phyloP scores from a whole-genome alignment of 164 flowering plant genomes.

The Kingdonia uniflora region DNA sequence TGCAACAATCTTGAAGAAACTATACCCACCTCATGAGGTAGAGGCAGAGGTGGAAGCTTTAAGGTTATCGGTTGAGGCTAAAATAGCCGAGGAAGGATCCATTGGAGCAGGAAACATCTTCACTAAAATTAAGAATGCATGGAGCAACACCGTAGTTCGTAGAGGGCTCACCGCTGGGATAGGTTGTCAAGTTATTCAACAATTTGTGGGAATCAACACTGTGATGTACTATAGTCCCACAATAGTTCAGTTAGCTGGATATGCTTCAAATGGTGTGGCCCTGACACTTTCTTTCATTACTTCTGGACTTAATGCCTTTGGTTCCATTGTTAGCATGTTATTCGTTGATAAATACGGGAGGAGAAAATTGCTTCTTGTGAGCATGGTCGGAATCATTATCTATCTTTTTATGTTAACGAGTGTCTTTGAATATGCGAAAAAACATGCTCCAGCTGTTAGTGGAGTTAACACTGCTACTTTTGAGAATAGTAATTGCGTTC shows the following conservation, averaged over 20 bases:
- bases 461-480: conserved; percentile 21
- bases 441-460: conserved; percentile 39
- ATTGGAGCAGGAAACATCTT: conserved; percentile 26
- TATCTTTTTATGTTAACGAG: conserved; percentile 39
- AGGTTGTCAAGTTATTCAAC: conserved; percentile 60
- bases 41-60: conserved; percentile 43
- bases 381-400: conserved; percentile 38
- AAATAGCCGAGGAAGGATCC: conserved; percentile 27
- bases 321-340: conserved; percentile 57
- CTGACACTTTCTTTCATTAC: conserved; percentile 74
- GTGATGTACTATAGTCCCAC: conserved; percentile 80
- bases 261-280: conserved; percentile 73
- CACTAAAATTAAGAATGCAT: conserved; percentile 12
- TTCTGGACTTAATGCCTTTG: conserved; percentile 73
- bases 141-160: conserved; percentile 37
- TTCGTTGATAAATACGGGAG: conserved; percentile 71
- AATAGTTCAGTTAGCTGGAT: conserved; percentile 82
- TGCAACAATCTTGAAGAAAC: conserved; percentile 27
- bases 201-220: conserved; percentile 69
- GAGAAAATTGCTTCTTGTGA: conserved; percentile 51
- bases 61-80: conserved; percentile 36
- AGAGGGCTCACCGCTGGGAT: conserved; percentile 52
- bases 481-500: conserved; percentile 29
- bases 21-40: conserved; percentile 43
- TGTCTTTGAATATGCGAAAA: conserved; percentile 38